Percentiles rank a stretch among this genome's conserved stretches.
Evolutionary conservation across 2,329 filamentous ascomycete species (phyloP).

Genomic region (Pseudocercospora fuligena): DNA sequence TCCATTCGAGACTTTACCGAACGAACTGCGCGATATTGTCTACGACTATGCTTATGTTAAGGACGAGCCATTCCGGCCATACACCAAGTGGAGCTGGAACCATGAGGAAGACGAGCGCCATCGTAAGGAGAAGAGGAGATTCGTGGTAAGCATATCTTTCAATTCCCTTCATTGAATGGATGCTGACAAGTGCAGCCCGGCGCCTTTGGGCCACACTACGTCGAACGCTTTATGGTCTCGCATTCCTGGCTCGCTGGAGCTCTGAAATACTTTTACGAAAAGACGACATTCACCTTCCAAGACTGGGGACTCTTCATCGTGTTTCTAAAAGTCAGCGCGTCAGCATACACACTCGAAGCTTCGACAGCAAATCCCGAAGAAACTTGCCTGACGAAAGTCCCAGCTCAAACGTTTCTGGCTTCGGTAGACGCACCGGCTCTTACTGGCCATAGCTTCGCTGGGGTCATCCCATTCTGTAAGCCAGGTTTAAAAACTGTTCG

Average conservation of each 20-base stretch:
- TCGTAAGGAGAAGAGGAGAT: background rate
- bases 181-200: background rate
- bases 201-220: background rate
- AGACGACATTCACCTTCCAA: background rate
- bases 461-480: too few species aligned
- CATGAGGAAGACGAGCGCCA: background rate
- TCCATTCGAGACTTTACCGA: background rate
- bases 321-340: background rate
- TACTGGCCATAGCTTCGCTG: too few species aligned
- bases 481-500: too few species aligned
- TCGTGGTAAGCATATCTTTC: background rate
- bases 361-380: too few species aligned
- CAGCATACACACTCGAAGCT: background rate
- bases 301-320: background rate
- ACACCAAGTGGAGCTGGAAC: background rate
- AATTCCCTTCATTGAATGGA: too few species aligned
- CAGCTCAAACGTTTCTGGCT: too few species aligned
- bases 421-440: too few species aligned
- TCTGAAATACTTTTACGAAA: background rate
- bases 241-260: background rate
- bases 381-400: too few species aligned
- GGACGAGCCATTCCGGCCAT: background rate
- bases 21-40: constrained; percentile 3
- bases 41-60: background rate
- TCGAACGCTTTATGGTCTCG: constrained; percentile 9